Evolutionary conservation across 1,284 basidiomycete species (phyloP).

Genomic region (Papiliotrema fonsecae): DNA sequence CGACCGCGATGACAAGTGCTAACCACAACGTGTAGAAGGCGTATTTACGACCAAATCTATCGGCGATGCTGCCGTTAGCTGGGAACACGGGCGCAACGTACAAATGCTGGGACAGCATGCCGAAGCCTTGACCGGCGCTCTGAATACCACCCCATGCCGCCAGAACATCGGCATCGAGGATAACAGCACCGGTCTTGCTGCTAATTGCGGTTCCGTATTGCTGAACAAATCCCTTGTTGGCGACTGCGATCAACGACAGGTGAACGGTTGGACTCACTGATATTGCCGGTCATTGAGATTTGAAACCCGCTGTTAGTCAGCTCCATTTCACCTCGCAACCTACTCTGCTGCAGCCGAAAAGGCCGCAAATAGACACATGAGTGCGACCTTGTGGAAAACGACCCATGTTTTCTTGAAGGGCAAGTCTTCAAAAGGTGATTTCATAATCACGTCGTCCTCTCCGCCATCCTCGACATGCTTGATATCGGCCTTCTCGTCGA

Average conservation of each 20-base stretch:
- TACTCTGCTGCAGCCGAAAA: constrained; percentile 32
- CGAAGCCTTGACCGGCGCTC: constrained; percentile 17
- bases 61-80: constrained; percentile 12
- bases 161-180: constrained; percentile 14
- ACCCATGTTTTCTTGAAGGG: constrained; percentile 17
- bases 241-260: too few relatives aligned
- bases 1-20: constrained; percentile 19
- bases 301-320: constrained; percentile 13
- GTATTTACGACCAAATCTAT: constrained; percentile 23
- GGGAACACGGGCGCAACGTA: constrained; percentile 2
- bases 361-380: constrained; percentile 26
- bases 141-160: constrained; percentile 20
- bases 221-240: constrained; percentile 12
- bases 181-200: constrained; percentile 10
- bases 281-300: constrained; percentile 17
- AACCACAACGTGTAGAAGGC: constrained; percentile 28
- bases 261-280: too few relatives aligned
- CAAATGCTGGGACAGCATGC: constrained; percentile 22
- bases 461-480: constrained; percentile 9
- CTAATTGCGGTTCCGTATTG: constrained; percentile 11
- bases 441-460: constrained; percentile 20
- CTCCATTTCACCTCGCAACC: constrained; percentile 2
- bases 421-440: constrained; percentile 33
- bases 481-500: constrained; percentile 10
- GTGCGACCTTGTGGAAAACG: constrained; percentile 22